These are phyloP conservation scores for Lolium perenne DNA, from an alignment of 176 grass and related monocot species.

Conservation along the genomic window DNA sequence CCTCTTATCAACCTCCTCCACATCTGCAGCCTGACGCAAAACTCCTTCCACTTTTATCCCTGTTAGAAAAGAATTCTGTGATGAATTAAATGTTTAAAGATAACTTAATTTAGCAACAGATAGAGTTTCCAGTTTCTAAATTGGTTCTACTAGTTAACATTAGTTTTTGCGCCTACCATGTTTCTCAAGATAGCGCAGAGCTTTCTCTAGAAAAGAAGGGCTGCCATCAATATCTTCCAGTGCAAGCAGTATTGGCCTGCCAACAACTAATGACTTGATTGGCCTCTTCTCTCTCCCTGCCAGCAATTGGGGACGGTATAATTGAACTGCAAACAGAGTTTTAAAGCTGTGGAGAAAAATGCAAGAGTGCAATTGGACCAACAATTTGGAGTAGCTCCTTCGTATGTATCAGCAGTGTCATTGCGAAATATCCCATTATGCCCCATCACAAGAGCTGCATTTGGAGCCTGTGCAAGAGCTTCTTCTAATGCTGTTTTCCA, in stretches of 20 bases:
- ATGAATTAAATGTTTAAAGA: constrained; percentile 37
- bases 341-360: constrained; percentile 32
- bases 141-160: constrained; percentile 30
- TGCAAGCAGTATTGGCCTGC: constrained; percentile 97
- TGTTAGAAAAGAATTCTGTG: constrained; percentile 54
- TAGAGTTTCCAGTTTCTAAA: constrained; percentile 25
- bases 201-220: constrained; percentile 98
- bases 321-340: constrained; percentile 24
- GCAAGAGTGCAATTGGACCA: constrained; percentile 46
- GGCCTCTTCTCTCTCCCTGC: constrained; percentile 95
- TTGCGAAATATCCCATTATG: constrained; percentile 99
- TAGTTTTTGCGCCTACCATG: constrained; percentile 63
- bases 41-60: constrained; percentile 97
- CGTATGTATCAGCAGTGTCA: constrained; percentile 82
- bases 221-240: constrained; percentile 98
- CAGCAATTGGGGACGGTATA: constrained; percentile 40
- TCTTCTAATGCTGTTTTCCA: constrained; percentile 98
- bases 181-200: constrained; percentile 93
- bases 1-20: constrained; percentile 94
- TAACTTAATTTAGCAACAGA: constrained; percentile 34
- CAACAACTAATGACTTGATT: constrained; percentile 93
- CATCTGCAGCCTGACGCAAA: constrained; percentile 95
- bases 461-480: constrained; percentile 97
- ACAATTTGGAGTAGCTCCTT: constrained; percentile 86
- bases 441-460: constrained; percentile 99